Conservation (phyloP, 192 early-diverging fungal genomes). For the Coemansia sp. region DNA sequence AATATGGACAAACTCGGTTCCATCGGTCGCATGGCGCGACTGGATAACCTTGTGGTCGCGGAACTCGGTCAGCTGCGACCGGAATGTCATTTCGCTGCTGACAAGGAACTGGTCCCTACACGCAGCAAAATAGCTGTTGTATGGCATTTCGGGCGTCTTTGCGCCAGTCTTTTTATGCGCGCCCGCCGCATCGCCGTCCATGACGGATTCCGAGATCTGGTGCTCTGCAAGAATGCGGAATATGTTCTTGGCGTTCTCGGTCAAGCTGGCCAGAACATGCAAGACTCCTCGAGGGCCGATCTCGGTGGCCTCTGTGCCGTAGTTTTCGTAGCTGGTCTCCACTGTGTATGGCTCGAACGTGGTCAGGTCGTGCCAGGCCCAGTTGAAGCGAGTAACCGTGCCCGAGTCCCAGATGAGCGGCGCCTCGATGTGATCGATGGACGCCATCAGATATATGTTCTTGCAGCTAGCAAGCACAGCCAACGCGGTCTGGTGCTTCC, state of each 20-base stretch:
- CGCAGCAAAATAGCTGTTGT: conserved; percentile 62
- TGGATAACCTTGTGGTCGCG: conserved; percentile 86
- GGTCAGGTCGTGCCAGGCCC: conserved; percentile 89
- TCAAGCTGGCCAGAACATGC: conserved; percentile 79
- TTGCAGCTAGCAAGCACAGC: conserved; percentile 63
- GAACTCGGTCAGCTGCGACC: conserved; percentile 91
- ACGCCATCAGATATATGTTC: conserved; percentile 74
- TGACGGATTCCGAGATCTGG: conserved; percentile 60
- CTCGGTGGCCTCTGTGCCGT: conserved; percentile 57
- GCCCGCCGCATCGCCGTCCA: conserved; percentile 22
- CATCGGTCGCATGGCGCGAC: conserved; percentile 49
- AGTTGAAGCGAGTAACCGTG: conserved; percentile 65
- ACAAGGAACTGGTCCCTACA: conserved; percentile 83
- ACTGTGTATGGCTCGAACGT: conserved; percentile 77
- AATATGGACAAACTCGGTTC: conserved; percentile 44
- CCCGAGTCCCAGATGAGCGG: conserved; percentile 85
- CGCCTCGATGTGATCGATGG: conserved; percentile 89
- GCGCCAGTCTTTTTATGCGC: conserved; percentile 29
- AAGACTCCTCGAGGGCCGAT: conserved; percentile 67
- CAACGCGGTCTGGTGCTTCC: conserved; percentile 69
- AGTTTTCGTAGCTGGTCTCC: conserved; percentile 84
- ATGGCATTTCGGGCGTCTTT: conserved; percentile 56
- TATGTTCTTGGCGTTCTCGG: conserved; percentile 78
- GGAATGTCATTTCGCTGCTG: conserved; percentile 77
- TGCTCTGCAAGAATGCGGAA: conserved; percentile 84